Base-by-base conservation (phyloP, 1,139 yeast genomes). In the Meyerozyma smithsonii region DNA sequence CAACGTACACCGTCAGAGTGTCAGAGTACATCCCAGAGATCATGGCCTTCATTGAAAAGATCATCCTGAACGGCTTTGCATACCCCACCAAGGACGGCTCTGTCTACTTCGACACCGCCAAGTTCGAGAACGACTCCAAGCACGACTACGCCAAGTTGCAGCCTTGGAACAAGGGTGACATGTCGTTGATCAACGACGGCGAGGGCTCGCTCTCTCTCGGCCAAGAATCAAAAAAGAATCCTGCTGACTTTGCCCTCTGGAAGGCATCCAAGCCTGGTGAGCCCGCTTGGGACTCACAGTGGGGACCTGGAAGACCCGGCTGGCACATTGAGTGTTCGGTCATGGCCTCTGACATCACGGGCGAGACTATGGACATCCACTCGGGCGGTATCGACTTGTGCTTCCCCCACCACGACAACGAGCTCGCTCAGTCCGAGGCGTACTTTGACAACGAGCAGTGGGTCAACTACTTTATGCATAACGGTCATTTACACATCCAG, bases 291-390 rank as follows among this genome's bases (percentile, higher is more conserved):
- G 75, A 74, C 3, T 87, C 96, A 2, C 90, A 94, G 32, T 92
- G 97, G 97, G 98, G 98, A 26, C 72, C 74, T 44, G 99, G 98
- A 37, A 84, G 99, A 61, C 99, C 99, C 3, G 99, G 99, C 2
- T 92, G 99, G 99, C 99, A 92, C 60, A 92, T 92, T 61, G 99
- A 92, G 65, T 92, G 99, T 72, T 89, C 97, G 5, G 98, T 92
- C 12, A 92, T 92, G 99, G 98, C 98, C 1, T 77, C 92, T 39
- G 96, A 89, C 52, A 76, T 89, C 36, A 73, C 86, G 34, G 97
- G 97, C 1, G 65, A 77, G 26, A 74, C 75, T 42, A 84, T 94
- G 74, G 99, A 92, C 63, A 88, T 92, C 50, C 99, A 92, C 61
- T 83, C 96, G 17, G 98, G 99, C 42, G 99, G 98, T 48, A 80